These are phyloP conservation scores for Simplicillium aogashimaense DNA, from an alignment of 2,329 filamentous ascomycete species.

Conservation along the genomic window DNA sequence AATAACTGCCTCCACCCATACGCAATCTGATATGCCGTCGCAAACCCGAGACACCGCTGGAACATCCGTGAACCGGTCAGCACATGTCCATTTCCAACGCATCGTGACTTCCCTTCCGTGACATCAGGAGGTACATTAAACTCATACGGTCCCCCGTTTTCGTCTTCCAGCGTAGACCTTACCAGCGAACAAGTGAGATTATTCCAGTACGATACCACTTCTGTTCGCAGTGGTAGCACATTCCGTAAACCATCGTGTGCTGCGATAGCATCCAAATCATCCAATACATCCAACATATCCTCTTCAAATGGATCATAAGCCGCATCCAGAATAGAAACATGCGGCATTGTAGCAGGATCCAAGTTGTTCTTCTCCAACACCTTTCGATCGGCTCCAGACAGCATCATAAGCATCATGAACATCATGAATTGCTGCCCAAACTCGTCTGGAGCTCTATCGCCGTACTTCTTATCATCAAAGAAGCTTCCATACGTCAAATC, in stretches of 20 bases:
- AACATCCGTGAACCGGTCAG: slow-evolving; percentile 8
- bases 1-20: slow-evolving; percentile 15
- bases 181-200: slow-evolving; percentile 11
- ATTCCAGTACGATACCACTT: slow-evolving; percentile 12
- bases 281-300: slow-evolving; percentile 9
- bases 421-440: slow-evolving; percentile 11
- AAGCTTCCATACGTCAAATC: slow-evolving; percentile 9
- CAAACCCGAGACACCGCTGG: slow-evolving; percentile 10
- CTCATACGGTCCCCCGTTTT: slow-evolving; percentile 10
- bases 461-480: slow-evolving; percentile 3
- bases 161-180: slow-evolving; percentile 7
- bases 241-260: slow-evolving; percentile 8
- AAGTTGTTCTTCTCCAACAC: too few relatives aligned
- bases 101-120: slow-evolving; percentile 7
- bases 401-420: slow-evolving; percentile 13
- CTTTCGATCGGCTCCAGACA: slow-evolving; percentile 19
- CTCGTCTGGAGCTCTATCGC: slow-evolving; percentile 9
- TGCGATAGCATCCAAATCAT: slow-evolving; percentile 10
- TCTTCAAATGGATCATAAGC: slow-evolving; percentile 11
- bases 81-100: slow-evolving; percentile 11
- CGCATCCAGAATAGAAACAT: slow-evolving; percentile 18
- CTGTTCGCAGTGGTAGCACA: slow-evolving; percentile 9
- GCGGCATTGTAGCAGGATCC: slow-evolving; percentile 12
- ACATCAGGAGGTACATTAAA: slow-evolving; percentile 11
- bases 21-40: slow-evolving; percentile 8